A percentile compares a stretch with the other conserved stretches of the same genome.
phyloP scores from a whole-genome alignment of 2,329 filamentous ascomycete species.

The Aspergillus sp. region DNA sequence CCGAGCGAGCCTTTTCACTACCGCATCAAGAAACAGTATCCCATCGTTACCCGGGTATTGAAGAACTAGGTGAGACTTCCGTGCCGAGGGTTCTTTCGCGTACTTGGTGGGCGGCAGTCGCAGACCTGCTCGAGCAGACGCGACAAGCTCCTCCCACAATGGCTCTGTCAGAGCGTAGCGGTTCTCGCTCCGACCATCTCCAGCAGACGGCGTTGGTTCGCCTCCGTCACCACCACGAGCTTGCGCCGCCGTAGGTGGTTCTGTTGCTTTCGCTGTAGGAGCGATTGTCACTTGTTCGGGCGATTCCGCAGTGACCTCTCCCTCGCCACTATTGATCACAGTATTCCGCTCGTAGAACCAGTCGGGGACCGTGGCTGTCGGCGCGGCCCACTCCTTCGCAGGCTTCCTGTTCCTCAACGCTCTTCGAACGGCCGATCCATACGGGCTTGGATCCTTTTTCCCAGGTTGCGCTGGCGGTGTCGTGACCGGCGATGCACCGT shows the following conservation, averaged over 20 bases:
- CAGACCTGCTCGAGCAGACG: slow-evolving; percentile 53
- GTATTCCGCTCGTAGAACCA: slow-evolving; percentile 41
- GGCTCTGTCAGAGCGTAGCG: slow-evolving; percentile 42
- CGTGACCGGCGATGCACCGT: slow-evolving; percentile 12
- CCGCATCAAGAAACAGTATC: slow-evolving; percentile 54
- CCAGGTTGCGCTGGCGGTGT: slow-evolving; percentile 16
- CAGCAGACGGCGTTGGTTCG: slow-evolving; percentile 19
- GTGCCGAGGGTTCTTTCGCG: slow-evolving; percentile 47
- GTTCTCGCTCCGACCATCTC: slow-evolving; percentile 17
- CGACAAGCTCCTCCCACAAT: slow-evolving; percentile 50
- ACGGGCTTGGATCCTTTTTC: slow-evolving; percentile 30
- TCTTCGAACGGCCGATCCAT: slow-evolving; percentile 40
- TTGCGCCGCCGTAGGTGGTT: slow-evolving; percentile 7
- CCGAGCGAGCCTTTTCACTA: slow-evolving; percentile 64
- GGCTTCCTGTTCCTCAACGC: slow-evolving; percentile 36
- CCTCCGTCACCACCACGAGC: slow-evolving; percentile 27
- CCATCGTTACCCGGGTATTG: slow-evolving; percentile 59
- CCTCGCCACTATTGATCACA: slow-evolving; percentile 21
- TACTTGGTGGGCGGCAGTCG: slow-evolving; percentile 39
- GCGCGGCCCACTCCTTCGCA: slow-evolving; percentile 18
- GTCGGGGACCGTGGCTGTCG: slow-evolving; percentile 29
- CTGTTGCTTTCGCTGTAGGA: slow-evolving; percentile 17
- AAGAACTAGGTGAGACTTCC: slow-evolving; percentile 58
- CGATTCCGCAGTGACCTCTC: slow-evolving; percentile 9
- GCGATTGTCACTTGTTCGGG: slow-evolving; percentile 28